phyloP scores from a whole-genome alignment of 176 grass and related monocot species.

The Eragrostis curvula region DNA sequence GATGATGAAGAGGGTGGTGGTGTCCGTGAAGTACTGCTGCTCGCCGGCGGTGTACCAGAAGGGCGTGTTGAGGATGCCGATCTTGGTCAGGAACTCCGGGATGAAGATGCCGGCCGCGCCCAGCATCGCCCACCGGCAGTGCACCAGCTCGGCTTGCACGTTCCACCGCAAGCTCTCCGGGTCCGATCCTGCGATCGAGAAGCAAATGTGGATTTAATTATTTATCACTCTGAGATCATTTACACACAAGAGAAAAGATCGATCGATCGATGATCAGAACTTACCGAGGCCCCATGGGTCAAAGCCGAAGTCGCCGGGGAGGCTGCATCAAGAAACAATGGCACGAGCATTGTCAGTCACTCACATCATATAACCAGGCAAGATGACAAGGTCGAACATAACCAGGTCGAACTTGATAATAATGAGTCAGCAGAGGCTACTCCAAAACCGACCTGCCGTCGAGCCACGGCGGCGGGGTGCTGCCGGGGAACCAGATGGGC shows the following conservation, averaged over 20 bases:
- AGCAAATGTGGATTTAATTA: background rate
- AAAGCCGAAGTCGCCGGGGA: conserved; percentile 96
- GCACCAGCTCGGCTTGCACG: conserved; percentile 87
- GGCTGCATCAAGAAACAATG: conserved; percentile 58
- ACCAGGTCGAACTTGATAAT: too few species aligned
- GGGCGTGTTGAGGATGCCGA: conserved; percentile 89
- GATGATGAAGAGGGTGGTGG: conserved; percentile 92
- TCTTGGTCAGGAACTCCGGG: conserved; percentile 89
- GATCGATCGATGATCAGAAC: background rate
- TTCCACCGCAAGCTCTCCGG: conserved; percentile 89
- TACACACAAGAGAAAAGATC: background rate
- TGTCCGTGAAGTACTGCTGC: conserved; percentile 94
- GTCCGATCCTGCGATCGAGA: conserved; percentile 64
- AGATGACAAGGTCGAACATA: background rate
- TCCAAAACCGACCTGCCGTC: conserved; percentile 73
- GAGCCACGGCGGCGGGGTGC: conserved; percentile 95
- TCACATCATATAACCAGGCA: background rate
- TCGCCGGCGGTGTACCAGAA: conserved; percentile 90
- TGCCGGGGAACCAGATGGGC: conserved; percentile 97
- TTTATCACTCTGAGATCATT: too few species aligned
- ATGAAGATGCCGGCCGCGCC: conserved; percentile 95
- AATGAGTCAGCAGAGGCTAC: background rate
- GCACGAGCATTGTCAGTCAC: conserved; percentile 7
- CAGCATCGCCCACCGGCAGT: conserved; percentile 98
- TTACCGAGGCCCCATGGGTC: conserved; percentile 93